A percentile compares a stretch with the other conserved stretches of the same genome.
Evolutionary conservation across 31 red algal genomes (phyloP).

Genomic region (Asparagopsis taxiformis): DNA sequence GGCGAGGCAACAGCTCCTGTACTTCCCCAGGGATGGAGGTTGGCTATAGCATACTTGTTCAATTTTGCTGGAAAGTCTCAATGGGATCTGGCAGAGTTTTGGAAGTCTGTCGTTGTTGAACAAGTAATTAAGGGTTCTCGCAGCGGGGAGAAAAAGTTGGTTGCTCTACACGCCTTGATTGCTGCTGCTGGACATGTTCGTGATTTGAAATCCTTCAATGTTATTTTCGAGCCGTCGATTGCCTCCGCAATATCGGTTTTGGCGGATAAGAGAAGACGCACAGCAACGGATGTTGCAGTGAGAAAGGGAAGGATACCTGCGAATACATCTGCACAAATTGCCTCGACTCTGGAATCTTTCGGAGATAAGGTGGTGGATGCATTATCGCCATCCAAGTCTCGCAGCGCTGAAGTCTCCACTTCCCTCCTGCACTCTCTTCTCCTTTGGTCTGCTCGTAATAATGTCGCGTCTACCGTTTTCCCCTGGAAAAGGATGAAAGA

Average conservation of each 20-base stretch:
- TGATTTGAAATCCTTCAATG: neutral
- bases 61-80: neutral
- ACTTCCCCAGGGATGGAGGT: slow-evolving; percentile 1
- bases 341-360: too few relatives aligned
- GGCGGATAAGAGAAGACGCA: neutral
- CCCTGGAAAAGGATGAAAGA: neutral
- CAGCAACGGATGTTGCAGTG: neutral
- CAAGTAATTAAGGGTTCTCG: neutral
- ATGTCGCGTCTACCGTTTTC: neutral
- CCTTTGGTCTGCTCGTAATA: too few relatives aligned
- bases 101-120: slow-evolving; percentile 6
- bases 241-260: neutral
- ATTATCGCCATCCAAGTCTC: too few relatives aligned
- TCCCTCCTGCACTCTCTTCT: too few relatives aligned
- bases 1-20: neutral
- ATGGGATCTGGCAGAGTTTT: slow-evolving; percentile 8
- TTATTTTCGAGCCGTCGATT: neutral
- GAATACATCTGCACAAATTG: neutral
- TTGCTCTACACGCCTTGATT: neutral
- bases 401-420: too few relatives aligned
- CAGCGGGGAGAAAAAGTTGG: slow-evolving; percentile 13
- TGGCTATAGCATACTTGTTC: slow-evolving; percentile 3
- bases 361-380: too few relatives aligned
- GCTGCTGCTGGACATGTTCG: neutral
- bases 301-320: neutral